A percentile compares a stretch with the other conserved stretches of the same genome.
These are phyloP conservation scores for Phytophthora tubulina DNA, from an alignment of 352 stramenopile genomes.

Conservation along the genomic window DNA sequence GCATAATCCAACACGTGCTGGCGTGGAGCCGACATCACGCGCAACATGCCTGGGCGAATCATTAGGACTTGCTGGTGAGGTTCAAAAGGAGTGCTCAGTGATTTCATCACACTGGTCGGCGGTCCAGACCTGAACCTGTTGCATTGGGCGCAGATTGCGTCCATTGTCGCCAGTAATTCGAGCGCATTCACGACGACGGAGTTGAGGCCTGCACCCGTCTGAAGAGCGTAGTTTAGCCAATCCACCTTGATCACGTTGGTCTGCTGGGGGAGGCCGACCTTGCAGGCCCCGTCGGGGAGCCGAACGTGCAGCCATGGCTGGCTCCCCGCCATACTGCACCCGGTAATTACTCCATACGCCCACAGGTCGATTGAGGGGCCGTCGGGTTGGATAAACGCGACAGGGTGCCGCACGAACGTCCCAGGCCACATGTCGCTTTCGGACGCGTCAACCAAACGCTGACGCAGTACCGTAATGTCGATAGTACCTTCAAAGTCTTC, in stretches of 20 bases:
- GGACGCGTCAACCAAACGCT: not conserved
- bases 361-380: not conserved
- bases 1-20: not conserved
- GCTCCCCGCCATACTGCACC: not conserved
- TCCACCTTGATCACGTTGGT: not conserved
- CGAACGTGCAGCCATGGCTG: not conserved
- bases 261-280: not conserved
- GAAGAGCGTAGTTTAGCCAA: not conserved
- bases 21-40: not conserved
- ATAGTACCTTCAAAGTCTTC: not conserved
- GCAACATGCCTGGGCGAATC: not conserved
- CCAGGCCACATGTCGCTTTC: not conserved
- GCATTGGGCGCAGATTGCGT: not conserved
- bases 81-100: not conserved
- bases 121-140: not conserved
- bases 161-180: not conserved
- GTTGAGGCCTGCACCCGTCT: not conserved
- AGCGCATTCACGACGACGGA: not conserved
- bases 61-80: not conserved
- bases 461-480: not conserved
- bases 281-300: not conserved
- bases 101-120: not conserved
- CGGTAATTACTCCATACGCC: not conserved
- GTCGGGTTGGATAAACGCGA: not conserved
- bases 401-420: not conserved